Base-by-base conservation (phyloP, 805 yeast species). In the Yarrowia keelungensis region DNA sequence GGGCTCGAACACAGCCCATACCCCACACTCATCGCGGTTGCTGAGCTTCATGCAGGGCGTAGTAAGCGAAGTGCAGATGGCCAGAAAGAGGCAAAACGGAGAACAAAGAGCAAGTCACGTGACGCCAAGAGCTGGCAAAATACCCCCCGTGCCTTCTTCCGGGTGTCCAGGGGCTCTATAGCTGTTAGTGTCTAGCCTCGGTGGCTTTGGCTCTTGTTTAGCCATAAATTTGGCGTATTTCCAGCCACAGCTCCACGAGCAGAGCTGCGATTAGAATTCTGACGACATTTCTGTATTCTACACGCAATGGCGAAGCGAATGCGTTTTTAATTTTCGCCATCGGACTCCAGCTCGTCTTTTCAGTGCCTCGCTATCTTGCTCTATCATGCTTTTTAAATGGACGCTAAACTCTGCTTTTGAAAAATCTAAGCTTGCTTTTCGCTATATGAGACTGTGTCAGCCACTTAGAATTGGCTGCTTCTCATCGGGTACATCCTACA, bases 41-140 rank as follows among this genome's bases (percentile, higher is more conserved):
- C 45, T 53, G 45, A 19, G 14, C 12, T 26, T 39, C 59, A 53
- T 53, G 59, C 59, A 53, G 59, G 59, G 59, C 59, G 35, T 39
- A 38, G 59, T 39, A 53, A 53, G 59, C 59, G 59, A 53, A 42
- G 36, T 53, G 59, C 59, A 53, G 35, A 39, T 19, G 58, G 32
- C 22, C 35, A 53, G 26, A 53, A 53, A 53, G 59, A 53, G 45
- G 45, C 35, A 12, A 53, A 53, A 22, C 43, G 3, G 16, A 51
- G 32, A 14, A 51, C 56, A 53, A 53, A 39, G 59, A 12, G n/a
- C 54, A 3, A 14, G 35, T 39, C 59, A 53, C 59, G 59, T 53
- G 59, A 38, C 36, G 45, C 59, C 45, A 53, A 38, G 35, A 11
- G 11, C 26, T 5, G 32, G 11, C 22, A 15, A 53, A 16, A 53